Percentiles rank a stretch among this genome's conserved stretches.
Conservation (phyloP, 179 eudicot species). For the Dionaea muscipula region DNA sequence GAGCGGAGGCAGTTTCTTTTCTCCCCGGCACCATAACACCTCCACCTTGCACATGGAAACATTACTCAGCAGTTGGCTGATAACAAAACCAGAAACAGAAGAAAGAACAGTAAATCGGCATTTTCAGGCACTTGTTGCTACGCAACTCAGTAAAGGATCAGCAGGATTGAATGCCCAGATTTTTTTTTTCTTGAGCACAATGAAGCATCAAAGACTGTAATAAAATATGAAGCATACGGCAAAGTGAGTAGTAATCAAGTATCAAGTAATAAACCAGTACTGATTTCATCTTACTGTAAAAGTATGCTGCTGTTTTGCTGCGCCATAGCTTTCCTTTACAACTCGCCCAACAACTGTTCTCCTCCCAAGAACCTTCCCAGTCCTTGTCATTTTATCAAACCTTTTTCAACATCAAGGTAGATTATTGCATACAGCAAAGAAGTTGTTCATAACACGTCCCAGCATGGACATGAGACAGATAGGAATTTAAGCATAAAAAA, state of each 20-base stretch:
- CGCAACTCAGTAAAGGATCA: too few species aligned
- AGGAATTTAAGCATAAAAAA: too few species aligned
- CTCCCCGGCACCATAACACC: conserved; percentile 72
- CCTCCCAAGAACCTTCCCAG: conserved; percentile 33
- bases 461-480: not conserved
- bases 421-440: too few species aligned
- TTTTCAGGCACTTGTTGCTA: too few species aligned
- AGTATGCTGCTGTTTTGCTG: conserved; percentile 76
- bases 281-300: conserved; percentile 49
- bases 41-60: conserved; percentile 44
- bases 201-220: not conserved
- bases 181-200: too few species aligned
- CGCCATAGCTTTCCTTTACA: conserved; percentile 81
- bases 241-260: not conserved
- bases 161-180: too few species aligned
- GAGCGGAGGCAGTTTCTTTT: conserved; percentile 46
- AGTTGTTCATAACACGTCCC: not conserved
- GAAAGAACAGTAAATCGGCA: not conserved
- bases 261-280: too few species aligned
- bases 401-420: conserved; percentile 20
- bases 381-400: conserved; percentile 44
- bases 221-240: not conserved
- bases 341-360: conserved; percentile 72
- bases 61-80: not conserved
- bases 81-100: not conserved